Evolutionary conservation across 306 rosid species (phyloP), one percentile per base, ranked within the genome.

Genomic region (Abrus pulchellus): DNA sequence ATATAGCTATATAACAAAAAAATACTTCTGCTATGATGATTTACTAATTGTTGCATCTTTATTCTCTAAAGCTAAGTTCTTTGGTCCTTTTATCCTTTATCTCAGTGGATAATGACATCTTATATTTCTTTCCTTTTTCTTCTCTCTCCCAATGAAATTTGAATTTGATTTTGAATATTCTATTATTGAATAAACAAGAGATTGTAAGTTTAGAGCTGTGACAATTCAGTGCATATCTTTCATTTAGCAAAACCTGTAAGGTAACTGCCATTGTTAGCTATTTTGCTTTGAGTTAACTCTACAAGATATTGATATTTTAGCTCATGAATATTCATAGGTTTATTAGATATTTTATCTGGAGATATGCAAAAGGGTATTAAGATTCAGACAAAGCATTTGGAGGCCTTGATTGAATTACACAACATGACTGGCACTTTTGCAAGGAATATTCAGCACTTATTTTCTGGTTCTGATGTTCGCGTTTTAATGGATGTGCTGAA

Each of bases 361-460:
- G 98, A 92, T 82, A 93, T 92, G 98, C 97, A 94, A 57, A 96
- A 96, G 90, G 99, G 99, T 79, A 91, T 85, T 81, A 96, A 89
- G 89, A 89, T 90, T 85, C 99, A 93, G 87, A 88, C 93, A 5
- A 96, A 89, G 87, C 99, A 96, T 83, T 83, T 96, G 72, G 97
- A 90, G 80, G 92, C 94, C 66, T 87, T 93, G 87, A 96, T 93
- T 84, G 98, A 93, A 68, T 87, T 96, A 52, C 99, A 96, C 88
- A 93, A 86, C 57, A 86, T 94, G 89, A 93, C 99, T 5, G 97
- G 97, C 82, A 85, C 94, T 76, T 93, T 96, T 87, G 97, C 98
- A 38, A 87, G 98, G 91, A 96, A 96, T 84, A 87, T 96, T 84
- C 97, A 96, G 82, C 97, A 93, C 85, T 87, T 93, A 45, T 96